A percentile compares a stretch with the other conserved stretches of the same genome.
phyloP scores from a whole-genome alignment of 768 basidiomycete species.

The Xanthoconium purpureum region DNA sequence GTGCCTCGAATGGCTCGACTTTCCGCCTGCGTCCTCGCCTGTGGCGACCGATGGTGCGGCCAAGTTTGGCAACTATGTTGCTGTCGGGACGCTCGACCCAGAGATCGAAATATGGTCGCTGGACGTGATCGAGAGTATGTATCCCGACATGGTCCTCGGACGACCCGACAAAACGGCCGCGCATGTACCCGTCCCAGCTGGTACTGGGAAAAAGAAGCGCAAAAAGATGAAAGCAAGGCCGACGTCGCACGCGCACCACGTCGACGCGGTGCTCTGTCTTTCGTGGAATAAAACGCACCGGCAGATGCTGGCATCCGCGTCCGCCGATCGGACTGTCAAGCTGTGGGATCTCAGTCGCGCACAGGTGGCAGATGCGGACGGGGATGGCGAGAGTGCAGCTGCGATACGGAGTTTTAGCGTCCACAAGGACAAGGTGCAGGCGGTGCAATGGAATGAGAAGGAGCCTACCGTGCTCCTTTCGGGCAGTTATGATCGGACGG shows the following conservation, averaged over 20 bases:
- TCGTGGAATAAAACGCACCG: conserved; percentile 90
- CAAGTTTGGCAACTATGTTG: conserved; percentile 82
- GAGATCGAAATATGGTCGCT: conserved; percentile 99
- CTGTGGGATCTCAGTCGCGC: conserved; percentile 90
- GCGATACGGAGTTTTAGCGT: conserved; percentile 84
- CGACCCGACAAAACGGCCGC: conserved; percentile 80
- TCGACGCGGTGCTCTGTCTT: conserved; percentile 89
- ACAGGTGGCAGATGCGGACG: conserved; percentile 47
- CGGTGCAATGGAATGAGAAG: conserved; percentile 90
- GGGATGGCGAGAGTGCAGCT: conserved; percentile 36
- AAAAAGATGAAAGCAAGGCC: conserved; percentile 76
- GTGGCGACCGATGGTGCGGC: conserved; percentile 30
- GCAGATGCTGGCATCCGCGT: conserved; percentile 88
- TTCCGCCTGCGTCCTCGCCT: conserved; percentile 63
- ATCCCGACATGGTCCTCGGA: conserved; percentile 88
- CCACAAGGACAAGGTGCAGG: conserved; percentile 93
- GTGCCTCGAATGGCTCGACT: conserved; percentile 99
- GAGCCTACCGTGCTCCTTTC: conserved; percentile 89
- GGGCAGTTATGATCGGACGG: conserved; percentile 92
- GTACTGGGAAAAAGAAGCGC: conserved; percentile 96
- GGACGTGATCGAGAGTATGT: conserved; percentile 90
- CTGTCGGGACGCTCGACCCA: conserved; percentile 95
- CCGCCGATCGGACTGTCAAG: conserved; percentile 94
- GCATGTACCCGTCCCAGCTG: conserved; percentile 72
- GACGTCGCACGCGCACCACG: conserved; percentile 68